These are phyloP conservation scores for Cyclotella cryptica DNA, from an alignment of 108 stramenopile genomes.

Conservation along the genomic window DNA sequence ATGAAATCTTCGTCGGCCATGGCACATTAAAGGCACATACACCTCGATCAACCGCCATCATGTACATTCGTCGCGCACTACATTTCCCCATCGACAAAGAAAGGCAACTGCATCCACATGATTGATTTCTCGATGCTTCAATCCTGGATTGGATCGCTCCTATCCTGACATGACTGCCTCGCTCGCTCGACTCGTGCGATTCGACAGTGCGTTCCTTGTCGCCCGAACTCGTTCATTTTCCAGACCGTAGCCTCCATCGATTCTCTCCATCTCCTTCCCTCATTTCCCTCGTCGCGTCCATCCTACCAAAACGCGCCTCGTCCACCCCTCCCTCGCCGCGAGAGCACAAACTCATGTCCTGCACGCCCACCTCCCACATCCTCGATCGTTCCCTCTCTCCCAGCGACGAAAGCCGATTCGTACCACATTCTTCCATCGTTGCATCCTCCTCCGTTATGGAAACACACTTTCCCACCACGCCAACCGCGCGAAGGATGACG, in stretches of 20 bases:
- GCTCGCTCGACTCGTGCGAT: not conserved
- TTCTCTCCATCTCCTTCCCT: not conserved
- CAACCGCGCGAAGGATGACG: not conserved
- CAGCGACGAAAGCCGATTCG: constrained; percentile 52
- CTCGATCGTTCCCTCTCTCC: constrained; percentile 38
- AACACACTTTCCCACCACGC: constrained; percentile 5
- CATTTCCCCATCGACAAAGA: not conserved
- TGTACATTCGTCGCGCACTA: too few relatives aligned
- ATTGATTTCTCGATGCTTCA: not conserved
- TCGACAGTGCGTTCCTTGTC: too few relatives aligned
- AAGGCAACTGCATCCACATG: constrained; percentile 12
- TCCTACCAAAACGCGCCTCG: too few relatives aligned
- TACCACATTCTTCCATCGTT: constrained; percentile 41
- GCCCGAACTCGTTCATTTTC: not conserved
- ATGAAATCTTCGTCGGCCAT: not conserved
- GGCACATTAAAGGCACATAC: too few relatives aligned
- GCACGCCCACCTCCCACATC: constrained; percentile 19
- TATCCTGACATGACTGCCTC: not conserved
- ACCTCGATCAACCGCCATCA: too few relatives aligned
- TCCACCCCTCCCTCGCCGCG: too few relatives aligned
- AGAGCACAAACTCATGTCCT: too few relatives aligned
- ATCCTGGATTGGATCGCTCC: not conserved
- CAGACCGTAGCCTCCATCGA: not conserved
- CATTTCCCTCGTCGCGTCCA: not conserved
- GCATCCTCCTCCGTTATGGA: constrained; percentile 29